A percentile compares a stretch with the other conserved stretches of the same genome.
Evolutionary conservation across 352 stramenopile genomes (phyloP).

Genomic region (Saprolegnia parasitica): DNA sequence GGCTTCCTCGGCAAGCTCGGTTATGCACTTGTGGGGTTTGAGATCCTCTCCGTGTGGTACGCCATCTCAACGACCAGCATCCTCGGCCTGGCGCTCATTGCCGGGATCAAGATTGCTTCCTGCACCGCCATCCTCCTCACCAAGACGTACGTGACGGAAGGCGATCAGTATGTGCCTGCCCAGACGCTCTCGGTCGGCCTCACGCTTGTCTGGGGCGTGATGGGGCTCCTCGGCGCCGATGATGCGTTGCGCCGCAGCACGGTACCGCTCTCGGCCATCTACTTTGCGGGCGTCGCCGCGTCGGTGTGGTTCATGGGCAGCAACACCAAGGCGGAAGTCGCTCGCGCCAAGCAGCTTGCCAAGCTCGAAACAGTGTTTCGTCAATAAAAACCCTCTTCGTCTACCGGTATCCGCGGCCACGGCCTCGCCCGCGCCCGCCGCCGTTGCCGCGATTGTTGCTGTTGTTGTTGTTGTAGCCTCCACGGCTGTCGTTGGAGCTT

Average conservation of each 20-base stretch:
- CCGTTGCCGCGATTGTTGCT: neutral
- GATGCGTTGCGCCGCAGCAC: neutral
- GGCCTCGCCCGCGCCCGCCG: neutral
- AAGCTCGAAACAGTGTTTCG: conserved; percentile 43
- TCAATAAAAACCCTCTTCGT: neutral
- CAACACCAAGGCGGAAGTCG: conserved; percentile 51
- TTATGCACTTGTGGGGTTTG: conserved; percentile 41
- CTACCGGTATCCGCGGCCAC: neutral
- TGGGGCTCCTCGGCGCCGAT: conserved; percentile 19
- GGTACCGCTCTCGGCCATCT: conserved; percentile 37
- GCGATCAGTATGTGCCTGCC: conserved; percentile 27
- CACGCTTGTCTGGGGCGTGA: conserved; percentile 39
- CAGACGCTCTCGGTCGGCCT: conserved; percentile 41
- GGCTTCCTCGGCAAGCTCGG: conserved; percentile 23
- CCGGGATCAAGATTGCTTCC: conserved; percentile 42
- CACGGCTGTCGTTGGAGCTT: neutral
- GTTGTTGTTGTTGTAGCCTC: neutral
- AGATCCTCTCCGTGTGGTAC: conserved; percentile 39
- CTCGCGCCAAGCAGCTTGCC: conserved; percentile 45
- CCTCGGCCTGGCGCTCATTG: conserved; percentile 31
- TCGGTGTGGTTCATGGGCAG: conserved; percentile 40
- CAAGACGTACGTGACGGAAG: conserved; percentile 38
- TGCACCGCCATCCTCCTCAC: conserved; percentile 39
- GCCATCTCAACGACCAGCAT: conserved; percentile 30
- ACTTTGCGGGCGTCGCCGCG: conserved; percentile 36